These are phyloP conservation scores for Wickerhamiella vanderwaltii DNA, from an alignment of 805 yeast genomes.

Conservation along the genomic window DNA sequence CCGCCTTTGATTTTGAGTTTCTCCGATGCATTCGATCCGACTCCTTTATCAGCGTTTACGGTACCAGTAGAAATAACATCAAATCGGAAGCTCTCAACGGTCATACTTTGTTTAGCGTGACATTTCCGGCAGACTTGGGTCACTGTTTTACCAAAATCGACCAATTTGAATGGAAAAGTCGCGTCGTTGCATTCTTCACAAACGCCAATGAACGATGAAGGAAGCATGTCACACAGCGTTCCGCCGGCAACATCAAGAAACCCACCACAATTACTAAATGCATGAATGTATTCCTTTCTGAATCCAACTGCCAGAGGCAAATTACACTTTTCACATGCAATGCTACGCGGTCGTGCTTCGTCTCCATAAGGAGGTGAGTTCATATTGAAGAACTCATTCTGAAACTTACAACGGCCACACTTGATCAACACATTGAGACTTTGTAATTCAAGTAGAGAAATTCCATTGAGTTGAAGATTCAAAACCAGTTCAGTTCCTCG, in stretches of 20 bases:
- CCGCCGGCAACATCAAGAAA: conserved; percentile 32
- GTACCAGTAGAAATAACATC: conserved; percentile 25
- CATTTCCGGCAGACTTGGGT: conserved; percentile 28
- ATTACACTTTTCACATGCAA: conserved; percentile 28
- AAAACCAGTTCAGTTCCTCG: conserved; percentile 29
- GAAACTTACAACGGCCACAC: conserved; percentile 30
- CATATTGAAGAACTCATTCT: conserved; percentile 26
- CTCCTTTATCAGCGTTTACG: conserved; percentile 16
- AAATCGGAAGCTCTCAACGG: conserved; percentile 27
- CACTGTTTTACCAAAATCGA: conserved; percentile 27
- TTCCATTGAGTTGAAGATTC: conserved; percentile 24
- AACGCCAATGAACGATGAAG: conserved; percentile 28
- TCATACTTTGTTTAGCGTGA: conserved; percentile 27
- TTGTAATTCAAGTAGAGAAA: conserved; percentile 22
- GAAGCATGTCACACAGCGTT: conserved; percentile 27
- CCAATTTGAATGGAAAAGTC: conserved; percentile 24
- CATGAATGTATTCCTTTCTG: conserved; percentile 30
- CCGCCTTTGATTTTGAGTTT: conserved; percentile 28
- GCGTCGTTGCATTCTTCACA: conserved; percentile 28
- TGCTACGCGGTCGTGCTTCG: conserved; percentile 25
- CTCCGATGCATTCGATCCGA: conserved; percentile 19
- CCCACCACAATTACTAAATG: conserved; percentile 25
- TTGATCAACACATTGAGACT: conserved; percentile 27
- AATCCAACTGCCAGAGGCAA: conserved; percentile 27
- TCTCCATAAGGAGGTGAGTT: conserved; percentile 28